Evolutionary conservation across 1,284 basidiomycete genomes (phyloP), one percentile per base, ranked within the genome.

Genomic region (Boletellus deceptivus): DNA sequence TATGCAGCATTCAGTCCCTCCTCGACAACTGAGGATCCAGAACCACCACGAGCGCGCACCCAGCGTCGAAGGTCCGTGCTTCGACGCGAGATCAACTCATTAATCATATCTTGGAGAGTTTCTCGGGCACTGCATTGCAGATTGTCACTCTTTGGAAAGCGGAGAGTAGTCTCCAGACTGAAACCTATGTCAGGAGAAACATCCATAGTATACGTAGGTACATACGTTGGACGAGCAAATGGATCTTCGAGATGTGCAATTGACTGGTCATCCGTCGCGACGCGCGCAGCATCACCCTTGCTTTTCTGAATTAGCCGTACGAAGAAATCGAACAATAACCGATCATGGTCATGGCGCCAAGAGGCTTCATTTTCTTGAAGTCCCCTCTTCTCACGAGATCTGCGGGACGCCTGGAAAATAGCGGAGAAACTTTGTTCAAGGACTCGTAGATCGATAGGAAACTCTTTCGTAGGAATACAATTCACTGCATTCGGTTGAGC

Each of bases 341-440:
- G 20, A 56, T 55, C 54, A 6, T 55, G 54, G 41, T 56, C 54
- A 43, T 55, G 46, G 5, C 54, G 47, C 54, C 47, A 55, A 17
- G 47, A 41, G 0, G 10, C 33, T 41, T 55, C 54, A 8, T 17
- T 14, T 27, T 29, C 33, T 8, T 1, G n/a, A 20, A 46, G 20
- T 16, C 17, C 35, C 27, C 6, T 41, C 31, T 55, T 55, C 27
- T 55, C 53, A 31, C 48, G 39, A 22, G 43, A 55, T 27, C 53
- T 34, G 1, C 40, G 43, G 9, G 53, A 55, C 16, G 53, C 53
- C 18, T 51, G 53, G 24, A 55, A 55, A 16, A 55, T 55, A 3
- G 39, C 53, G 0, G 46, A 55, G 22, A 55, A 51, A 16, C 43
- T 55, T 16, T 51, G 39, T 33, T 36, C 20, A 2, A 55, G 53